Conservation (phyloP, 441 rosid species). For the Pelargonium hybrid region DNA sequence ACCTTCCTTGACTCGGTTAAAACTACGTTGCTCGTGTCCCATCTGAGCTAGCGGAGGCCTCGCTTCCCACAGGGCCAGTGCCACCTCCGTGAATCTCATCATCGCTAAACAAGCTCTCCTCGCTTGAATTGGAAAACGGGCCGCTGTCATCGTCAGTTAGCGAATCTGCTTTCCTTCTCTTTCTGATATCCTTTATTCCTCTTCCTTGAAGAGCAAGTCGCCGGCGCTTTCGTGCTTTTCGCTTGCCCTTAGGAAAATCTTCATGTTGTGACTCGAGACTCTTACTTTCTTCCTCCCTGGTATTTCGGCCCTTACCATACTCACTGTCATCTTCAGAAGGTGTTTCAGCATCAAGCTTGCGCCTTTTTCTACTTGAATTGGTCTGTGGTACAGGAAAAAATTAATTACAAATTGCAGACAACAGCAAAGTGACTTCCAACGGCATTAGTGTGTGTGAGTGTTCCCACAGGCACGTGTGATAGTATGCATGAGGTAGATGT, state of each 20-base stretch:
- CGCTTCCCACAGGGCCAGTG: conserved; percentile 23
- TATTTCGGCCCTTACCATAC: conserved; percentile 32
- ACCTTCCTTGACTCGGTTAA: not conserved
- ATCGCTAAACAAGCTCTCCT: conserved; percentile 34
- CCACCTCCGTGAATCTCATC: conserved; percentile 22
- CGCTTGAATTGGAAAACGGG: conserved; percentile 56
- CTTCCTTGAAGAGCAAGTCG: conserved; percentile 17
- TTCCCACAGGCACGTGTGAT: not conserved
- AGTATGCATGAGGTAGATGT: not conserved
- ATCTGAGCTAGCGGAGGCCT: conserved; percentile 59
- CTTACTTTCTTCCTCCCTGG: conserved; percentile 37
- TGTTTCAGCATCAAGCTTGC: conserved; percentile 57
- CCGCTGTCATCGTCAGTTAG: conserved; percentile 26
- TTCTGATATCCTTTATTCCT: conserved; percentile 11
- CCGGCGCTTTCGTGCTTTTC: conserved; percentile 14
- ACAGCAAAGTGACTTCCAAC: not conserved
- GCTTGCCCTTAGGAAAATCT: conserved; percentile 15
- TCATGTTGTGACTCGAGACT: conserved; percentile 34
- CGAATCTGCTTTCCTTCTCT: conserved; percentile 9
- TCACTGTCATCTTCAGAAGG: conserved; percentile 25
- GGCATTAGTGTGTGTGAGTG: not conserved
- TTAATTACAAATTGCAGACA: not conserved
- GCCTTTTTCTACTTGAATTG: conserved; percentile 69
- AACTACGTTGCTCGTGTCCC: conserved; percentile 31
- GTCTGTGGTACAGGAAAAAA: conserved; percentile 42